Conservation (phyloP, 345 rosid genomes). For the Garcia nutans region DNA sequence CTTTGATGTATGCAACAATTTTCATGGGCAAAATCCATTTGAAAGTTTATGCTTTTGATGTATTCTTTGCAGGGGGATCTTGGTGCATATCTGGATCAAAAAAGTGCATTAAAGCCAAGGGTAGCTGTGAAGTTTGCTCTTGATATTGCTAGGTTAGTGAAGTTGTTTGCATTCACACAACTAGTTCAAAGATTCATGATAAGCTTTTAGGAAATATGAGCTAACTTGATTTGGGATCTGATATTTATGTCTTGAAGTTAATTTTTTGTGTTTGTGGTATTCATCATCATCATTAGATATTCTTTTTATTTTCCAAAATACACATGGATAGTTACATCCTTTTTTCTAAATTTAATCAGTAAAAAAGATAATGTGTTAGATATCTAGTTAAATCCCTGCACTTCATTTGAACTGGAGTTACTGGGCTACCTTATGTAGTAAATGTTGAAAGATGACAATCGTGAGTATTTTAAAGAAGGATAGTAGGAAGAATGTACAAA, state of each 20-base stretch:
- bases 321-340: no score
- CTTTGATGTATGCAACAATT: background rate
- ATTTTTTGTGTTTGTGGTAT: no score
- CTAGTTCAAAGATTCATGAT: slow-evolving; percentile 1
- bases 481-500: no score
- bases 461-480: no score
- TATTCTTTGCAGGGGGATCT: slow-evolving; percentile 63
- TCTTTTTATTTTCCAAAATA: background rate
- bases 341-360: no score
- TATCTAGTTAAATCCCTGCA: no score
- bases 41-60: background rate
- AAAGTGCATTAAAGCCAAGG: slow-evolving; percentile 55
- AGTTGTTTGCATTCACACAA: background rate
- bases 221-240: no score
- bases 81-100: slow-evolving; percentile 59
- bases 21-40: background rate
- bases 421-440: no score
- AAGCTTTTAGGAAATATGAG: background rate
- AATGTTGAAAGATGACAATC: no score
- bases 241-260: background rate
- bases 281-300: background rate
- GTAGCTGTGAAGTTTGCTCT: slow-evolving; percentile 77
- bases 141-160: slow-evolving; percentile 72
- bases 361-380: no score
- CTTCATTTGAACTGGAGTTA: no score